Conservation (phyloP, 2,329 filamentous ascomycete genomes). For the Trichophyton benhamiae region DNA sequence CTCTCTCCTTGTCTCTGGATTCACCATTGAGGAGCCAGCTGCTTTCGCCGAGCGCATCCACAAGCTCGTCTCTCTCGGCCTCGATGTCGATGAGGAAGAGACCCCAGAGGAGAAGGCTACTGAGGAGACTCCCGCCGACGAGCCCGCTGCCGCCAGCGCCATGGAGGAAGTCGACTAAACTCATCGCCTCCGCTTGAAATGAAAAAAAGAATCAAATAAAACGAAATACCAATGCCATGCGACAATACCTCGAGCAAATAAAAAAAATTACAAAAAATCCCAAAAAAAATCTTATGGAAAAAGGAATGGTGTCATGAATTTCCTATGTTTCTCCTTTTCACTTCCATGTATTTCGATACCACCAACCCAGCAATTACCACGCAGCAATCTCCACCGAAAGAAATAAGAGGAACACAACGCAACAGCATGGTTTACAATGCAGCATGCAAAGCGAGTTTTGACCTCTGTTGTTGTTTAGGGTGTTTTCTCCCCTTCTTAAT, state of each 20-base stretch:
- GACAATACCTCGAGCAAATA: neutral
- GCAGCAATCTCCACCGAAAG: too few relatives aligned
- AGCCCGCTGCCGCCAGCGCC: slow-evolving; percentile 68
- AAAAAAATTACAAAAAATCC: slow-evolving; percentile 2
- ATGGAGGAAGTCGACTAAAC: slow-evolving; percentile 99
- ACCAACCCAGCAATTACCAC: neutral
- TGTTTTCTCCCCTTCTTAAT: neutral
- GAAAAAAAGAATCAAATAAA: neutral
- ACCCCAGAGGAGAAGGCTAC: slow-evolving; percentile 42
- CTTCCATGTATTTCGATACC: neutral
- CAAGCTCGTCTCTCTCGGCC: slow-evolving; percentile 95
- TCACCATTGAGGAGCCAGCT: slow-evolving; percentile 98
- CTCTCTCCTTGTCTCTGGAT: slow-evolving; percentile 92
- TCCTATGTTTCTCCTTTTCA: neutral
- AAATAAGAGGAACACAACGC: neutral
- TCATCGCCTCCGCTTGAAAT: neutral
- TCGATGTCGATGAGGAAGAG: slow-evolving; percentile 95
- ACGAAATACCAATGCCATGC: neutral
- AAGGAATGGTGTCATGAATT: slow-evolving; percentile 7
- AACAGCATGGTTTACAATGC: neutral
- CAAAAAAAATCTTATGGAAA: neutral
- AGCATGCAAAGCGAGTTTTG: neutral
- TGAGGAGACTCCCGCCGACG: slow-evolving; percentile 49
- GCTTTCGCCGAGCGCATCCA: slow-evolving; percentile 98
- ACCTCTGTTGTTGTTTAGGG: neutral